Conservation (phyloP, 306 rosid genomes). For the Fragaria iinumae region DNA sequence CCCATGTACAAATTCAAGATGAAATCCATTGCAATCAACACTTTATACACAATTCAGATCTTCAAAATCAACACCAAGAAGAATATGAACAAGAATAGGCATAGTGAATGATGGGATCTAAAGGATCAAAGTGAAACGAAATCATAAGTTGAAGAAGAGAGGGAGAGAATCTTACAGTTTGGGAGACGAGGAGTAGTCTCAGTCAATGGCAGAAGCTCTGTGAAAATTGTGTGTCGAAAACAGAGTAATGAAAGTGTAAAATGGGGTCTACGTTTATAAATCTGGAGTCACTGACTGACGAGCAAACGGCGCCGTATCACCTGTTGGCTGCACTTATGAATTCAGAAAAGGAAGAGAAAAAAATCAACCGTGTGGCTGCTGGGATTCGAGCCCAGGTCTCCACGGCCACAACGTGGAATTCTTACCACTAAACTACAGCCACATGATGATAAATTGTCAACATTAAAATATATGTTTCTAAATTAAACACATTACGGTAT, state of each 20-base stretch:
- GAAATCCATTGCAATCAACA: background rate
- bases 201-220: conserved; percentile 9
- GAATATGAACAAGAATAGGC: background rate
- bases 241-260: background rate
- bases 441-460: background rate
- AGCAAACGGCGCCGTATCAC: background rate
- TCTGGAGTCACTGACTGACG: background rate
- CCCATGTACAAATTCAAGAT: background rate
- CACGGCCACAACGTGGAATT: conserved; percentile 42
- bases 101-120: background rate
- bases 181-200: background rate
- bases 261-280: background rate
- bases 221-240: background rate
- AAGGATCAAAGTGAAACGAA: background rate
- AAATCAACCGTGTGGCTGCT: background rate
- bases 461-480: too few relatives aligned
- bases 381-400: conserved; percentile 33
- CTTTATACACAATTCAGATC: background rate
- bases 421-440: conserved; percentile 37
- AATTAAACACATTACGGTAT: too few relatives aligned
- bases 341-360: background rate
- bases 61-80: background rate
- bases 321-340: too few relatives aligned
- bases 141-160: background rate
- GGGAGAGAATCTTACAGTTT: background rate